phyloP scores from a whole-genome alignment of 2,329 filamentous ascomycete species.

The Clarireedia sp. region DNA sequence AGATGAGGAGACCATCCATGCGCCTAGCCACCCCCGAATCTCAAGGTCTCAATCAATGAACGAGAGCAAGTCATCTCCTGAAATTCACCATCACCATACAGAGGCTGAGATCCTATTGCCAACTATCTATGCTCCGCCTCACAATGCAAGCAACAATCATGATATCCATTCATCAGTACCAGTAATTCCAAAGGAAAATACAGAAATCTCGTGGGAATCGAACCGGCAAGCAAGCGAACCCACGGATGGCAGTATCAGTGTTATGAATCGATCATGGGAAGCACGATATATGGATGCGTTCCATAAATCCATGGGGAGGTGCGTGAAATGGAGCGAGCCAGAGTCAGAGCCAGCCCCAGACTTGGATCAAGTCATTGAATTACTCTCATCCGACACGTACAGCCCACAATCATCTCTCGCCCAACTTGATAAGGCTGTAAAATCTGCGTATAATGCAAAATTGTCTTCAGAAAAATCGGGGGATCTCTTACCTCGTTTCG shows the following conservation, averaged over 20 bases:
- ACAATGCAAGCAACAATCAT: no score
- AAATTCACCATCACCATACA: no score
- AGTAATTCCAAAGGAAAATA: no score
- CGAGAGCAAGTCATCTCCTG: no score
- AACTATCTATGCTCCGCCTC: no score
- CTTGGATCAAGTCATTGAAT: not conserved
- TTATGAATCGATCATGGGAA: constrained; percentile 4
- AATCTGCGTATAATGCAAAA: not conserved
- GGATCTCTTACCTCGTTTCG: not conserved
- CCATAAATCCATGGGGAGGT: not conserved
- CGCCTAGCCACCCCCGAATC: no score
- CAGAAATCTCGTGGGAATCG: no score
- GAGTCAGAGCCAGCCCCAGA: not conserved
- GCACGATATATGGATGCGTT: constrained; percentile 2
- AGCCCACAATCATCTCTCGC: not conserved
- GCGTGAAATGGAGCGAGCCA: constrained; percentile 7
- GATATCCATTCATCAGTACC: no score
- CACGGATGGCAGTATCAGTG: not conserved
- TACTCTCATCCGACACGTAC: not conserved
- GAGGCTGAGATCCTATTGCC: no score
- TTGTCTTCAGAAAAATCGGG: not conserved
- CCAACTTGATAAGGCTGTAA: not conserved
- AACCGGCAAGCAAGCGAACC: not conserved
- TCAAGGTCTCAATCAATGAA: no score
- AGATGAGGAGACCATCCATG: no score